Evolutionary conservation across 305 asterid species (phyloP), one percentile per base, ranked within the genome.

Genomic region (Fraxinus baroniana): DNA sequence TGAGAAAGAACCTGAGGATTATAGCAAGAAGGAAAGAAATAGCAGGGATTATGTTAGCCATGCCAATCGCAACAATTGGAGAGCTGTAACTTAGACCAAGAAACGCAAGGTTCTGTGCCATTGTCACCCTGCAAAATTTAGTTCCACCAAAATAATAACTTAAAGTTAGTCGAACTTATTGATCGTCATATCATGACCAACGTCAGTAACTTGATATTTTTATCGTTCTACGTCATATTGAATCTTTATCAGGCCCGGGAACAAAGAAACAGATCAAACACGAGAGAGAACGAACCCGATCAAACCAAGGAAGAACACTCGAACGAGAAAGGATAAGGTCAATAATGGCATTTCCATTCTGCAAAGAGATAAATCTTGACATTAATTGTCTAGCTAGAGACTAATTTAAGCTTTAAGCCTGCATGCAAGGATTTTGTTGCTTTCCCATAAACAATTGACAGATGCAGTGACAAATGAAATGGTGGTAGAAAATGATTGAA

Each of bases 1-100:
- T 15, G 20, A 49, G 20, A 49, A 17, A 13, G 5, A 73, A 91
- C 97, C 97, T 91, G 88, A 90, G 87, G 7, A 90, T 4, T 57
- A 92, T 78, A 77, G 92, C 91, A 7, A 89, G 88, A 86, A 91
- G 80, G 83, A 92, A 93, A 70, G 97, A 87, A 17, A 92, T 36
- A 46, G 97, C 94, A 13, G 97, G 97, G 80, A 91, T 79, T 82
- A 87, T 88, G 75, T 90, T 90, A 66, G 93, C 97, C 94, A 91
- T 90, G 80, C 92, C 93, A 83, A 90, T 87, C 78, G 97, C 97
- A 78, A 91, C 95, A 44, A 92, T 92, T 5, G 97, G 97, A 74
- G 97, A 93, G 86, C 97, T 90, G 81, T 91, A 93, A 83, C 93
- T 91, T 41, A 93, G 85, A 12, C 97, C 97, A 78, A 90, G 81